phyloP scores from a whole-genome alignment of 495 filamentous ascomycete genomes.

The Aspergillus hancockii region DNA sequence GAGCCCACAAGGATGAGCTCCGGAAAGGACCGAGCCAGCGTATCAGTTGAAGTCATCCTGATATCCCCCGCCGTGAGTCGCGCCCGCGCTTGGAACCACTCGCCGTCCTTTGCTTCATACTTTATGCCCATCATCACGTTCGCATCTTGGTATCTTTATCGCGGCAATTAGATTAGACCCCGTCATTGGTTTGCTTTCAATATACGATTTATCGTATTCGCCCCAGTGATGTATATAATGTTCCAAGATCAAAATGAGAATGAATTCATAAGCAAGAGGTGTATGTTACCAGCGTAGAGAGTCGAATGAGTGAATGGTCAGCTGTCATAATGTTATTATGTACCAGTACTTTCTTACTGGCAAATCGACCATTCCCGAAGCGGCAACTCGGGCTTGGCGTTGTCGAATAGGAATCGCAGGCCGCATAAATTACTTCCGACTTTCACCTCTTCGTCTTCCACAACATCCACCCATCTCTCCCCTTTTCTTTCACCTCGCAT shows the following conservation, averaged over 20 bases:
- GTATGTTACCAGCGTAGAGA: not conserved
- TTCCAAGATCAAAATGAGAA: constrained; percentile 9
- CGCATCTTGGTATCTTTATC: not conserved
- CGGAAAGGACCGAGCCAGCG: not conserved
- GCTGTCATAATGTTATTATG: no score
- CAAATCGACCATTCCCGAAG: constrained; percentile 4
- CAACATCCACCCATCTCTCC: not conserved
- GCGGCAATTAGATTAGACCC: not conserved
- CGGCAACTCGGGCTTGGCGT: constrained; percentile 14
- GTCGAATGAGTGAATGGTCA: no score
- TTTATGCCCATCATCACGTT: constrained; percentile 3
- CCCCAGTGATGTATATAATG: constrained; percentile 22
- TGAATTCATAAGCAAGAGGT: not conserved
- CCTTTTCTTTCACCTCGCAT: constrained; percentile 1
- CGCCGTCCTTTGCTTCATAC: constrained; percentile 4
- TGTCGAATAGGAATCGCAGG: constrained; percentile 6
- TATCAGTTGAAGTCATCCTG: not conserved
- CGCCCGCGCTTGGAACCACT: constrained; percentile 1
- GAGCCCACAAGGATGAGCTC: not conserved
- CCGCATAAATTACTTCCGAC: constrained; percentile 8
- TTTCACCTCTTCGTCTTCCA: constrained; percentile 4
- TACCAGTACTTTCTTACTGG: no score
- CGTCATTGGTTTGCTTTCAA: not conserved
- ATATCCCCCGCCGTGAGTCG: constrained; percentile 1
- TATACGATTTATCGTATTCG: constrained; percentile 1